phyloP scores from a whole-genome alignment of 305 asterid species.

The Solanum chacoense region DNA sequence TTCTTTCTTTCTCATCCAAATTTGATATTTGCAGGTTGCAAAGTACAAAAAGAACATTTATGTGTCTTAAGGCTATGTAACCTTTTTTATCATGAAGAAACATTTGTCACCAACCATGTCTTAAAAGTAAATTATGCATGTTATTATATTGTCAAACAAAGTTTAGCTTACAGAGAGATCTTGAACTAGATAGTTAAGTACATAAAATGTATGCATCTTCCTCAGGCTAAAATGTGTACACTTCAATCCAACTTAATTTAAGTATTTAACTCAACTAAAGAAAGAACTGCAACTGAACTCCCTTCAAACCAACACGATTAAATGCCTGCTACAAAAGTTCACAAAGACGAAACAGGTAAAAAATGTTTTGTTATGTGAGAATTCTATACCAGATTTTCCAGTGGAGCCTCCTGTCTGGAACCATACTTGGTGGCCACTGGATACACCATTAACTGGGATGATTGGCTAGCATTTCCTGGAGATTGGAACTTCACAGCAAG shows the following conservation, averaged over 20 bases:
- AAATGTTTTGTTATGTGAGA: background rate
- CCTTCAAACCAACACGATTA: background rate
- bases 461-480: background rate
- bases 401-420: background rate
- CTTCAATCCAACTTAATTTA: background rate
- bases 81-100: background rate
- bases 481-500: background rate
- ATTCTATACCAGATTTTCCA: background rate
- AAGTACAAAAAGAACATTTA: background rate
- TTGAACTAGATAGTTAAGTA: background rate
- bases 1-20: background rate
- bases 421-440: background rate
- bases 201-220: background rate
- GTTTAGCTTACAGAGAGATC: background rate
- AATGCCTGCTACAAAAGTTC: background rate
- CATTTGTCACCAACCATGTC: background rate
- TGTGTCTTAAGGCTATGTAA: background rate
- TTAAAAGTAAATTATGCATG: background rate
- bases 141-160: background rate
- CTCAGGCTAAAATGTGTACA: background rate
- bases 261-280: background rate
- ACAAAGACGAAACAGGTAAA: background rate
- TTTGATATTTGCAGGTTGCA: background rate
- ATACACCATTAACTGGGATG: background rate
- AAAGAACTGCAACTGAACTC: background rate